Percentiles rank a stretch among this genome's conserved stretches.
phyloP scores from a whole-genome alignment of 2,329 filamentous ascomycete species.

The Corynespora cassiicola region DNA sequence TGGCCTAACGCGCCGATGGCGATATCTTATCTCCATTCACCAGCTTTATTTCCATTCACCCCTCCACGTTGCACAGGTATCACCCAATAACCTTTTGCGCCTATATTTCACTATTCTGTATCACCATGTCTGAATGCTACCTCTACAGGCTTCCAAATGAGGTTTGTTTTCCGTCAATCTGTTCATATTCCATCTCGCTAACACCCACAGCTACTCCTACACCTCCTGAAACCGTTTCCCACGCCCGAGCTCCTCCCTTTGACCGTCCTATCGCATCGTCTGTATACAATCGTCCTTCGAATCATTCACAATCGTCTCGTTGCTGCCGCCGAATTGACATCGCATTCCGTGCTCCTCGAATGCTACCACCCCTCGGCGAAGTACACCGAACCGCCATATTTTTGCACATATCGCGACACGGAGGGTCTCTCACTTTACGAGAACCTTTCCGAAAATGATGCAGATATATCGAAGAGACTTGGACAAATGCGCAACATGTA shows the following conservation, averaged over 20 bases:
- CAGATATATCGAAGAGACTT: slow-evolving; percentile 43
- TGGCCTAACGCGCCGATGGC: slow-evolving; percentile 27
- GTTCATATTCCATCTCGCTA: slow-evolving; percentile 13
- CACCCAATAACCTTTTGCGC: not conserved
- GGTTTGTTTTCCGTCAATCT: slow-evolving; percentile 19
- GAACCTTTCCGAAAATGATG: slow-evolving; percentile 38
- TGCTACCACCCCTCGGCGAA: slow-evolving; percentile 77
- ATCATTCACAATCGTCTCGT: slow-evolving; percentile 71
- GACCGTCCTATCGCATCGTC: slow-evolving; percentile 65
- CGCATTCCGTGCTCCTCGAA: slow-evolving; percentile 76
- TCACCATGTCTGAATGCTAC: slow-evolving; percentile 33
- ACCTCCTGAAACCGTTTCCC: slow-evolving; percentile 49
- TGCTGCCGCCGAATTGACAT: slow-evolving; percentile 62
- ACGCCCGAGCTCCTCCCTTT: slow-evolving; percentile 58
- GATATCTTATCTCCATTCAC: slow-evolving; percentile 34
- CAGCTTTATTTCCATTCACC: slow-evolving; percentile 20
- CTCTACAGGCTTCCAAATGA: slow-evolving; percentile 48
- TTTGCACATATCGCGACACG: slow-evolving; percentile 72
- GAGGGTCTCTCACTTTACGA: slow-evolving; percentile 60
- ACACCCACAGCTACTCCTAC: slow-evolving; percentile 48
- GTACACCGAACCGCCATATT: slow-evolving; percentile 71
- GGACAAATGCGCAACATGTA: slow-evolving; percentile 65
- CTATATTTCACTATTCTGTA: not conserved
- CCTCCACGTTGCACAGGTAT: slow-evolving; percentile 4
- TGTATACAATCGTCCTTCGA: slow-evolving; percentile 68